phyloP scores from a whole-genome alignment of 2,329 filamentous ascomycete genomes.

The Verticillium albo-atrum region DNA sequence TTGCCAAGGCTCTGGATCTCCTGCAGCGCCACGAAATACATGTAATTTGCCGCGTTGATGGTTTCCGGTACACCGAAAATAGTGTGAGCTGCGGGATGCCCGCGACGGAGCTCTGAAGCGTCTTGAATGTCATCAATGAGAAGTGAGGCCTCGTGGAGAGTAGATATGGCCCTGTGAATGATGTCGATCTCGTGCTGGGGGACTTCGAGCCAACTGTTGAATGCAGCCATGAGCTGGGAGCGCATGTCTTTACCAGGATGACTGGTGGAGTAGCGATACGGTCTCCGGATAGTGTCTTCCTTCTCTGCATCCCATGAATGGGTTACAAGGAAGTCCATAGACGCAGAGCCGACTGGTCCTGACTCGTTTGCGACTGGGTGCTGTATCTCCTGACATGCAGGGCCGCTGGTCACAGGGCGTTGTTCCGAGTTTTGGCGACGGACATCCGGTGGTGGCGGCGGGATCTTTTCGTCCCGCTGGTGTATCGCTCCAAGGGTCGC shows the following conservation, averaged over 20 bases:
- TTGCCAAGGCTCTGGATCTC: conserved; percentile 70
- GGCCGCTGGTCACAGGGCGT: no score
- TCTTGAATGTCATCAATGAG: conserved; percentile 89
- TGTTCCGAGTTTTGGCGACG: no score
- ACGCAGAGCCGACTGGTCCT: no score
- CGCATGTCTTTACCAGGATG: conserved; percentile 85
- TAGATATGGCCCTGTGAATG: conserved; percentile 75
- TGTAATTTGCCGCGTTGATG: conserved; percentile 87
- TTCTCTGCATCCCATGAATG: conserved; percentile 72
- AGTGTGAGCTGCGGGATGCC: conserved; percentile 75
- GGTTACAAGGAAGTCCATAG: no score
- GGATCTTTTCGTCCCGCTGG: no score
- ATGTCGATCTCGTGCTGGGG: conserved; percentile 64
- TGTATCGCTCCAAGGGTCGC: no score
- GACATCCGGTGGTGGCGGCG: no score
- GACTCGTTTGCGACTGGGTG: no score
- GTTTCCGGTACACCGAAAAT: conserved; percentile 86
- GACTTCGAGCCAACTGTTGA: conserved; percentile 76
- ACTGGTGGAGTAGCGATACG: conserved; percentile 74
- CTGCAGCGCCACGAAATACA: conserved; percentile 76
- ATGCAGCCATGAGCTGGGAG: conserved; percentile 71
- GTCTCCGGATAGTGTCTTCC: conserved; percentile 71
- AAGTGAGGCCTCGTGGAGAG: conserved; percentile 80
- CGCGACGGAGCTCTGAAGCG: conserved; percentile 68
- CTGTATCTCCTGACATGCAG: no score